These are phyloP conservation scores for Arabidopsis hybrid DNA, from an alignment of 441 rosid genomes.

Conservation along the genomic window DNA sequence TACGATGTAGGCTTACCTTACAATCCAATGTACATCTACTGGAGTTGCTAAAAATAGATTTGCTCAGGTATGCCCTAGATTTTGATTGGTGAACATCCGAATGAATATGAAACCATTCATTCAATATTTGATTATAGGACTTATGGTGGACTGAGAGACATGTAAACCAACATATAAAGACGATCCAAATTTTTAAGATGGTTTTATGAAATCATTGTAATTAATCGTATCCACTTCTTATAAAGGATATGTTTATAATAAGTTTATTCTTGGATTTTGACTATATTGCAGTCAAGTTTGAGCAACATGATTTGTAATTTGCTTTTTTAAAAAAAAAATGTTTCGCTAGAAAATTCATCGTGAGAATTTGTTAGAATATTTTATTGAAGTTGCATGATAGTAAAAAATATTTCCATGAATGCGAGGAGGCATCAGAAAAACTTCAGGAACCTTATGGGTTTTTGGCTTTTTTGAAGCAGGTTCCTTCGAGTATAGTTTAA, in stretches of 20 bases:
- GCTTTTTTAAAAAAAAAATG: too few relatives aligned
- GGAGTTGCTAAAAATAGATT: constrained; percentile 29
- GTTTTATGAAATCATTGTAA: not conserved
- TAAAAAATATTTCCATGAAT: too few relatives aligned
- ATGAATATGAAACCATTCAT: not conserved
- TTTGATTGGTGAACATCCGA: constrained; percentile 13
- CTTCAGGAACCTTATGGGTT: too few relatives aligned
- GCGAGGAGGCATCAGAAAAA: too few relatives aligned
- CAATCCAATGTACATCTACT: constrained; percentile 24
- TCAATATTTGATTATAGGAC: not conserved
- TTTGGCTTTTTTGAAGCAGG: too few relatives aligned
- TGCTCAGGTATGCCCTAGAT: not conserved
- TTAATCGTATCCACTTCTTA: not conserved
- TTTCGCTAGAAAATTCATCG: too few relatives aligned
- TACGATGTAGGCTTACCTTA: constrained; percentile 37
- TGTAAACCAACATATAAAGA: not conserved
- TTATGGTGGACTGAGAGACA: not conserved
- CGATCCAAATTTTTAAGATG: not conserved
- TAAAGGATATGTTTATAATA: too few relatives aligned
- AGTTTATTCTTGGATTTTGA: not conserved
- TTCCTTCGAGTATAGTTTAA: too few relatives aligned
- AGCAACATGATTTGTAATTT: not conserved
- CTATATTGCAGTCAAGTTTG: not conserved
- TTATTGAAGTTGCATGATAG: too few relatives aligned
- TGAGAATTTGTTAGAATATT: too few relatives aligned